Evolutionary conservation across 139 green algal species (phyloP).

Genomic region (Yamagishiella unicocca): DNA sequence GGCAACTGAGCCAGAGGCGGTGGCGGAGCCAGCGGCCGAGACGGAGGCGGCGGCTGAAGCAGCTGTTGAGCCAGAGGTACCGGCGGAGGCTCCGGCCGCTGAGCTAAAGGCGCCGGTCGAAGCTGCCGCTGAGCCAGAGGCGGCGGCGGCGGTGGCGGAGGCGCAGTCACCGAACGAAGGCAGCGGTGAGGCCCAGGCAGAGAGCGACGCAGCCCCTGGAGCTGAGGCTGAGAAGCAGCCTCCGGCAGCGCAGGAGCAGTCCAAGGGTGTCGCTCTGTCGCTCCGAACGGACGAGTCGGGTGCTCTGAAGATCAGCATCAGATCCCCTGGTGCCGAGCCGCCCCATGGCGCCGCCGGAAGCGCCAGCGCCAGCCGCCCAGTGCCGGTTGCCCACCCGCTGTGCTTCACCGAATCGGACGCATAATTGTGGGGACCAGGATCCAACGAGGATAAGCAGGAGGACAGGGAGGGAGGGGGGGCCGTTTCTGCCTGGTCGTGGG

Average conservation of each 20-base stretch:
- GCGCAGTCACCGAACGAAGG: background rate
- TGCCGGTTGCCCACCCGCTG: conserved; percentile 20
- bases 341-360: background rate
- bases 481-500: too few relatives aligned
- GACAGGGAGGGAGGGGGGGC: too few relatives aligned
- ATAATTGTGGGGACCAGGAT: too few relatives aligned
- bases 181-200: background rate
- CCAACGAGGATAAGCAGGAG: too few relatives aligned
- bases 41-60: too few relatives aligned
- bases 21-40: too few relatives aligned
- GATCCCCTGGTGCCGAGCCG: background rate
- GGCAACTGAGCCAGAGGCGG: too few relatives aligned
- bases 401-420: background rate
- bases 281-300: conserved; percentile 1
- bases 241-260: background rate
- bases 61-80: too few relatives aligned
- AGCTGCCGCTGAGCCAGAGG: too few relatives aligned
- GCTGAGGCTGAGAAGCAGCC: background rate
- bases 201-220: background rate
- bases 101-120: background rate
- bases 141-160: background rate
- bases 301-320: background rate
- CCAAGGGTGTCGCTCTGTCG: background rate
- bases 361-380: background rate
- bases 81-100: background rate